Evolutionary conservation across 2,329 filamentous ascomycete species (phyloP).

Genomic region (Phyllosticta paracitricarpa): DNA sequence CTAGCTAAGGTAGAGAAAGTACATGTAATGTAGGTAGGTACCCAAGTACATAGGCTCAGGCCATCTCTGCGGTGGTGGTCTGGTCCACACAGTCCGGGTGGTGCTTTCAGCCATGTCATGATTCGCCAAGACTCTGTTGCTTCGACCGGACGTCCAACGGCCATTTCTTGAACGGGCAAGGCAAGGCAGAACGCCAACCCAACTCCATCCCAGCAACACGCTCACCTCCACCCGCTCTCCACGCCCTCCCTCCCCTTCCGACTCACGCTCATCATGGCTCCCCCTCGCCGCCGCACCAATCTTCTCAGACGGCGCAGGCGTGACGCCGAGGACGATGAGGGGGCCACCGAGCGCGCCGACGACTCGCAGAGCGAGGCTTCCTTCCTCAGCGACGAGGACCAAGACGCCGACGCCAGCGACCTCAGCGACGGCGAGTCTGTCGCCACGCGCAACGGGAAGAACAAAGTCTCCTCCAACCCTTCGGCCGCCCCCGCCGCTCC

Average conservation of each 20-base stretch:
- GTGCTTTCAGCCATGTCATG: slow-evolving; percentile 9
- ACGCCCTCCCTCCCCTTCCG: slow-evolving; percentile 3
- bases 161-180: slow-evolving; percentile 9
- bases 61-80: not conserved
- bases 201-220: slow-evolving; percentile 7
- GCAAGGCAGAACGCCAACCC: slow-evolving; percentile 9
- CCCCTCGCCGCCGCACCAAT: slow-evolving; percentile 26
- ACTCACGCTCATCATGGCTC: slow-evolving; percentile 22
- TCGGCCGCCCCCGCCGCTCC: slow-evolving; percentile 24
- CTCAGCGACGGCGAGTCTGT: slow-evolving; percentile 41
- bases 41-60: no score
- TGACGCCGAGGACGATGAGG: slow-evolving; percentile 28
- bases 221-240: slow-evolving; percentile 3
- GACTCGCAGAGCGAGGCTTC: slow-evolving; percentile 56
- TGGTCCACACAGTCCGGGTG: not conserved
- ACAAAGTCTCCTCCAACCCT: slow-evolving; percentile 17
- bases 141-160: slow-evolving; percentile 5
- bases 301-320: slow-evolving; percentile 29
- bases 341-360: slow-evolving; percentile 43
- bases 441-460: slow-evolving; percentile 8
- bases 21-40: no score
- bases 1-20: no score
- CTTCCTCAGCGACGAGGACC: slow-evolving; percentile 47
- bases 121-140: slow-evolving; percentile 7
- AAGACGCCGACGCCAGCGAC: slow-evolving; percentile 49